Evolutionary conservation across 345 rosid species (phyloP), one percentile per base, ranked within the genome.

Genomic region (Pugionium cornutum): DNA sequence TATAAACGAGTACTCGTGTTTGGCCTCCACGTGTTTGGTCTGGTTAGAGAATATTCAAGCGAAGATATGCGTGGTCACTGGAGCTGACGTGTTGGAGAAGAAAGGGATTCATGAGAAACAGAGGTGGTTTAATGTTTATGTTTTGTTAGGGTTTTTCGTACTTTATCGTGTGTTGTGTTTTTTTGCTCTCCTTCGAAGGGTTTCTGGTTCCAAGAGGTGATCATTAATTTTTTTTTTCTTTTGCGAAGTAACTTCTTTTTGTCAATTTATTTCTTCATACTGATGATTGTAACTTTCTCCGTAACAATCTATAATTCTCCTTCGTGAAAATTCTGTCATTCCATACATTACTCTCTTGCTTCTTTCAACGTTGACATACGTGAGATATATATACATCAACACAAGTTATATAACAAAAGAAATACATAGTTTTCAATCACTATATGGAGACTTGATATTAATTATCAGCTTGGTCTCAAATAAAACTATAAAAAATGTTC

Each of bases 1-100:
- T 28, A 83, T 89, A 71, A 92, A 92, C 35, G 98, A 92, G 82
- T 89, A 92, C 69, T 82, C 95, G 8, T 92, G 98, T 74, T 84
- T 84, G 7, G 68, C 10, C 76, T 67, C 79, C 2, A 81, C 62
- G 80, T 92, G 98, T 51, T 53, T 89, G 31, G 29, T 87, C n/a
- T 85, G 96, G 95, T 83, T 82, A 55, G 75, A 73, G 33, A 89
- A 80, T 86, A 82, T 76, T 55, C 53, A 74, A 7, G 86, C 70
- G 77, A 75, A 73, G 55, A 58, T 58, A 1, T 89, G 98, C 79
- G 76, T 89, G 86, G 61, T 80, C 5, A 88, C 84, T 1, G 98
- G 98, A 30, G 75, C 74, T 7, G 94, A 85, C 62, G 90, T 88
- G 52, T 59, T 89, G 74, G 65, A 79, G 74, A 80, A 83, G 77